These are phyloP conservation scores for Candida sp. DNA, from an alignment of 1,139 yeast species.

Conservation along the genomic window DNA sequence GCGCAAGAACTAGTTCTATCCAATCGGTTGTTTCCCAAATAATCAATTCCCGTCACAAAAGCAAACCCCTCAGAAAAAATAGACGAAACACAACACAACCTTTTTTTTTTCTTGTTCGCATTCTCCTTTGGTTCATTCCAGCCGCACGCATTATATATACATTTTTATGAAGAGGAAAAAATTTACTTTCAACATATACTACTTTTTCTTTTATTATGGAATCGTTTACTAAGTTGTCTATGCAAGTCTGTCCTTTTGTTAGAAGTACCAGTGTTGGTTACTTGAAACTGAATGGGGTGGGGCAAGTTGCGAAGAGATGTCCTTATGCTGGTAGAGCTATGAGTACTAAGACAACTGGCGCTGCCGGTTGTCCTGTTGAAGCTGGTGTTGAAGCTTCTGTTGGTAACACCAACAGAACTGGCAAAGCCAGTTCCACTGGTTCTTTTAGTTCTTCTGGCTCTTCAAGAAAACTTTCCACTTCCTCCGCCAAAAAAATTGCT, in stretches of 20 bases:
- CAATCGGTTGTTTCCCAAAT: background rate
- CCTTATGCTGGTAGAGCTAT: constrained; percentile 73
- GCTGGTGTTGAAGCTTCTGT: constrained; percentile 69
- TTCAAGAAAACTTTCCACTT: background rate
- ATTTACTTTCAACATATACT: no score
- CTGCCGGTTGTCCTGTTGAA: constrained; percentile 30
- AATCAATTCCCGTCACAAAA: background rate
- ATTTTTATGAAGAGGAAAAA: background rate
- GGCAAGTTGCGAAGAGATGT: constrained; percentile 43
- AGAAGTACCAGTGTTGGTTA: constrained; percentile 64
- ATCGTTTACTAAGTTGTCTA: constrained; percentile 71
- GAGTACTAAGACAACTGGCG: constrained; percentile 54
- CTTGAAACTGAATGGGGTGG: constrained; percentile 61
- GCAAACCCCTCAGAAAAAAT: background rate
- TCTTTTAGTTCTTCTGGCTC: background rate
- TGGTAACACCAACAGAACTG: constrained; percentile 42
- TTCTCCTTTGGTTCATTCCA: background rate
- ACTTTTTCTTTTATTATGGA: constrained; percentile 53
- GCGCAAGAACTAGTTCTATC: background rate
- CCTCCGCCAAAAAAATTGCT: background rate
- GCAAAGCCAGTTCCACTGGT: constrained; percentile 14
- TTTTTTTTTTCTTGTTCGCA: background rate
- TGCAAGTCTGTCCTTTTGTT: constrained; percentile 83
- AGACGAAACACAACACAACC: background rate
- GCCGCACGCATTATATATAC: background rate